Conservation (phyloP, 805 yeast species). For the Ogataea zsoltii region DNA sequence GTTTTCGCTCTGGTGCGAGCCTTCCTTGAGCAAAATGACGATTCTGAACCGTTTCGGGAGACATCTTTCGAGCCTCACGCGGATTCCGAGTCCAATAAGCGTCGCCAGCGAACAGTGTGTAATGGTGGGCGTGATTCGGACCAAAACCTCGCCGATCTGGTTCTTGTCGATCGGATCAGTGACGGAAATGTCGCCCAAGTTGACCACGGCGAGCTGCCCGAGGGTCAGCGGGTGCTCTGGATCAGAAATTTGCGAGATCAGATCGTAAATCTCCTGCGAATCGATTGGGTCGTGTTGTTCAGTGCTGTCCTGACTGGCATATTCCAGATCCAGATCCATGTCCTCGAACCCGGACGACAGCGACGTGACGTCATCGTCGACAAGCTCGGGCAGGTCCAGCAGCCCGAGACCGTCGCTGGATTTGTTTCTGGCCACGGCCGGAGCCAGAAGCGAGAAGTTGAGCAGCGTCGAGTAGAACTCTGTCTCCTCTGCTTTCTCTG, state of each 20-base stretch:
- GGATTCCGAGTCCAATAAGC: conserved; percentile 88
- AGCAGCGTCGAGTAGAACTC: conserved; percentile 24
- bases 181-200: conserved; percentile 75
- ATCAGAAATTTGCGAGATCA: conserved; percentile 84
- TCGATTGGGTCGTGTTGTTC: conserved; percentile 52
- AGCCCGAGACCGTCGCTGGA: conserved; percentile 5
- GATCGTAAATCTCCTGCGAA: conserved; percentile 84
- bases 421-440: background rate
- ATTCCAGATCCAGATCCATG: conserved; percentile 8
- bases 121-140: conserved; percentile 93
- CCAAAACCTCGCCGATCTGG: conserved; percentile 71
- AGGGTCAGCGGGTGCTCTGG: conserved; percentile 97
- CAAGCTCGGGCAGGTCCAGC: conserved; percentile 11
- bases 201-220: conserved; percentile 93
- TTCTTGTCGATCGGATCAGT: conserved; percentile 52
- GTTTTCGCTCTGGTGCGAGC: conserved; percentile 92
- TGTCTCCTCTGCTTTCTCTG: conserved; percentile 25
- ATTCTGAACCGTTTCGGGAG: conserved; percentile 84
- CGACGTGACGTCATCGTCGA: conserved; percentile 14
- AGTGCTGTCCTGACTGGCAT: background rate
- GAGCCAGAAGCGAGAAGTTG: conserved; percentile 35
- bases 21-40: conserved; percentile 78
- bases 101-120: conserved; percentile 98
- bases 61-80: conserved; percentile 88
- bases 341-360: conserved; percentile 8